Conservation (phyloP, 148 eudicot genomes). For the Vaccinium macrocarpon region DNA sequence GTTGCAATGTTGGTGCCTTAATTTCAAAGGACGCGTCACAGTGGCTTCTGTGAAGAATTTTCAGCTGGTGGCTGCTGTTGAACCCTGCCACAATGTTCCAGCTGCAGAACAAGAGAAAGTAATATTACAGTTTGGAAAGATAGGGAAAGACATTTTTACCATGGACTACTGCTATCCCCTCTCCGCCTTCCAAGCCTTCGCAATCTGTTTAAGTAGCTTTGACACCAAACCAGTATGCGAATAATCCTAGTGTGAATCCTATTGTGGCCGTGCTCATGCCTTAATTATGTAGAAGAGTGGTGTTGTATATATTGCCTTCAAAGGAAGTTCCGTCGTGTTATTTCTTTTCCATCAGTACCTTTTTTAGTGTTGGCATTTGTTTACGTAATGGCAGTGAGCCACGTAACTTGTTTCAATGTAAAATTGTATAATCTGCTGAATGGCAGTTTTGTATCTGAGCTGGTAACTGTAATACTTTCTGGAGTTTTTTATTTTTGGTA, state of each 20-base stretch:
- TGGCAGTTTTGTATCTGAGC: not conserved
- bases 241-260: constrained; percentile 20
- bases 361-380: not conserved
- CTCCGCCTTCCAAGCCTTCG: constrained; percentile 55
- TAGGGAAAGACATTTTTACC: constrained; percentile 57
- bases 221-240: constrained; percentile 60
- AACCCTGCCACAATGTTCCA: constrained; percentile 24
- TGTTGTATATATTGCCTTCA: constrained; percentile 18
- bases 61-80: constrained; percentile 48
- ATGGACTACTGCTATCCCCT: constrained; percentile 56
- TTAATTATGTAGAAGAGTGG: not conserved
- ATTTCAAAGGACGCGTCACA: constrained; percentile 61
- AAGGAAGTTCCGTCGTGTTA: not conserved
- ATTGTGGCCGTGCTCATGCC: not conserved
- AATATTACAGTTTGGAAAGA: constrained; percentile 56
- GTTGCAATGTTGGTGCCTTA: constrained; percentile 59
- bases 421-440: constrained; percentile 11
- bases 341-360: not conserved
- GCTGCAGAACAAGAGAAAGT: constrained; percentile 43
- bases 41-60: constrained; percentile 63
- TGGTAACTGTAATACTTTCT: not conserved
- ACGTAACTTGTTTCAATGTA: not conserved
- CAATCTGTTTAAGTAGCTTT: constrained; percentile 55
- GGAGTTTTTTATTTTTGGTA: not conserved
- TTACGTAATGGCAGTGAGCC: constrained; percentile 1